Base-by-base conservation (phyloP, 148 eudicot species). In the Camellia lanceoleosa region DNA sequence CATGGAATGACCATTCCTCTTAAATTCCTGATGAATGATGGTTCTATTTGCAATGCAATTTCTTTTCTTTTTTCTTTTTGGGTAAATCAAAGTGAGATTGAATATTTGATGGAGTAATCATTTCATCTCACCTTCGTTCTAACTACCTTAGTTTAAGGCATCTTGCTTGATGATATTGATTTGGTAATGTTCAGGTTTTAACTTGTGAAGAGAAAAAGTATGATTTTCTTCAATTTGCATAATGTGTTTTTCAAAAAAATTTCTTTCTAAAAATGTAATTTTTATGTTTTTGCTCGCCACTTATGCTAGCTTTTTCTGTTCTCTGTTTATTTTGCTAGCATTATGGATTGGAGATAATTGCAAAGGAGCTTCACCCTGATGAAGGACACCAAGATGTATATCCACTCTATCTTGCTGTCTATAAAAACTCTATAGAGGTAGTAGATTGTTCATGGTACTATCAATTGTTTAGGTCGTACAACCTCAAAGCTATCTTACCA, bases 371-470 rank as follows among this genome's bases (percentile, higher is more conserved):
- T 71, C 85, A 80, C 41, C 85, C 84, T 78, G 86, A 86, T 80
- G 63, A 80, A 75, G 87, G 74, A 83, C 86, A 88, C 80, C 82
- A 86, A 68, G 73, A 88, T 14, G 82, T 84, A 62, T 76, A 82
- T 81, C 64, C 74, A 56, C 77, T 88, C 75, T 86, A 82, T 71
- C 74, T 82, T 51, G 88, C 87, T 49, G 73, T 88, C 68, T 88
- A 88, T 85, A 88, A 84, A 76, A 88, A 83, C 75, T 88, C 86
- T 61, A 41, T 88, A 15, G 87, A 88, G 90, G 89, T 86, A 86
- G n/a, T 78, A 62, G 2, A 16, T 77, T 82, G 20, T 82, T 60
- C 76, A 55, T 20, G 5, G 49, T 47, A 9, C 55, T 71, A 19
- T 20, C 56, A 71, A 58, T 49, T 71, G 20, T 69, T 18, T 46